Evolutionary conservation across 1,139 yeast species (phyloP).

Genomic region (Zhuliangozyma parablackwelliae): DNA sequence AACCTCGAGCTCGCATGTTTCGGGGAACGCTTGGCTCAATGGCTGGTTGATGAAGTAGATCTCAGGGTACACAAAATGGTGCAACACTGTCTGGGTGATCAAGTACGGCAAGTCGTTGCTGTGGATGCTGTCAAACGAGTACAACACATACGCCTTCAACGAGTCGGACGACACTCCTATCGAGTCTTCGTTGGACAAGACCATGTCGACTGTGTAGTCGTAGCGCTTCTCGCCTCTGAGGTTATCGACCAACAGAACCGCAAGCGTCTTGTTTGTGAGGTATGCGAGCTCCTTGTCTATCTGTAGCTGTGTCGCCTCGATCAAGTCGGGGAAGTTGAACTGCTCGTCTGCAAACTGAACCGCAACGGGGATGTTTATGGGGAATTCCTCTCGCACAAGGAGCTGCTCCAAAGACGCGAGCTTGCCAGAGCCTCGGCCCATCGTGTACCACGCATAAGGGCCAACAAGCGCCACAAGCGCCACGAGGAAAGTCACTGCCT

Average conservation of each 20-base stretch:
- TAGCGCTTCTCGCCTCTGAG: constrained; percentile 3
- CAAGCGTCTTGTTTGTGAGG: constrained; percentile 10
- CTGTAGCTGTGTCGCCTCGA: constrained; percentile 40
- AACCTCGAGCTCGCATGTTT: too few species aligned
- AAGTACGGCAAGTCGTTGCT: constrained; percentile 40
- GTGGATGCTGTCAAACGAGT: constrained; percentile 26
- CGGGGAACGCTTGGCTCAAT: neutral
- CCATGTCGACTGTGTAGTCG: constrained; percentile 23
- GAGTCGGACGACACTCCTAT: constrained; percentile 35
- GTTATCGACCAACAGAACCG: constrained; percentile 17
- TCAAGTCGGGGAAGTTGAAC: constrained; percentile 45
- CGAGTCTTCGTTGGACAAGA: constrained; percentile 26
- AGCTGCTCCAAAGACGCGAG: neutral
- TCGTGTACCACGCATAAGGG: too few species aligned
- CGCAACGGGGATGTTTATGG: constrained; percentile 22
- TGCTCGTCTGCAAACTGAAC: constrained; percentile 34
- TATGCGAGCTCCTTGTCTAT: constrained; percentile 19
- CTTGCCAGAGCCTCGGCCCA: neutral
- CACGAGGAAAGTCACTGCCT: neutral
- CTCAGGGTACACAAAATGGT: constrained; percentile 15
- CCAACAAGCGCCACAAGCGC: neutral
- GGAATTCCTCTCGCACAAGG: neutral
- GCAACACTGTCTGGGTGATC: constrained; percentile 30
- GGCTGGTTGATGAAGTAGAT: constrained; percentile 3
- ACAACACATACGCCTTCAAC: constrained; percentile 36